phyloP scores from a whole-genome alignment of 768 basidiomycete genomes.

The Hericium erinaceus region DNA sequence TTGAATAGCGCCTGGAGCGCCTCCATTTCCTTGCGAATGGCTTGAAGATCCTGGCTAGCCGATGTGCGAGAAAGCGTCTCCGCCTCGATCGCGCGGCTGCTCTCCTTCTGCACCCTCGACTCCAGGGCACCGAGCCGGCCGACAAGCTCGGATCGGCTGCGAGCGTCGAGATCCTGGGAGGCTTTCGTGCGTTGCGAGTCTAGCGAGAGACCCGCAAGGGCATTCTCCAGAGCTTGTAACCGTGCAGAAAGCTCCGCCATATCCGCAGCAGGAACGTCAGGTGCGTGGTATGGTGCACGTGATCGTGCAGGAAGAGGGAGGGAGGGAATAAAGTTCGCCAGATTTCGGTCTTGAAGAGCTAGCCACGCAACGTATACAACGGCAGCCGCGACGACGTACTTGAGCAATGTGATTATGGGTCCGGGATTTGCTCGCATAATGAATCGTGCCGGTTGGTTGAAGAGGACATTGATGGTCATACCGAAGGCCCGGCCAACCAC shows the following conservation, averaged over 20 bases:
- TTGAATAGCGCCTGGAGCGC: slow-evolving; percentile 6
- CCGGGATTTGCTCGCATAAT: slow-evolving; percentile 24
- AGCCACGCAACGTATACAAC: slow-evolving; percentile 38
- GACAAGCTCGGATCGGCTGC: slow-evolving; percentile 40
- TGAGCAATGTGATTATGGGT: slow-evolving; percentile 26
- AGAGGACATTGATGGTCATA: slow-evolving; percentile 34
- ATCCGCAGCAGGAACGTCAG: slow-evolving; percentile 53
- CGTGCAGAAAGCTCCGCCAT: slow-evolving; percentile 57
- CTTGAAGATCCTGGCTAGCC: slow-evolving; percentile 20
- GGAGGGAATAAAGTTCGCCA: slow-evolving; percentile 11
- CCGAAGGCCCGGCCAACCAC: slow-evolving; percentile 34
- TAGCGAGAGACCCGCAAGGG: slow-evolving; percentile 47
- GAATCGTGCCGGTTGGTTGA: slow-evolving; percentile 40
- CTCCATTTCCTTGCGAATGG: slow-evolving; percentile 13
- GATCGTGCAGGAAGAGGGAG: slow-evolving; percentile 18
- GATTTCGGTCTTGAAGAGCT: slow-evolving; percentile 25
- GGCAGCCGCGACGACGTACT: slow-evolving; percentile 33
- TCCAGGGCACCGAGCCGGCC: slow-evolving; percentile 51
- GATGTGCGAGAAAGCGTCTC: slow-evolving; percentile 34
- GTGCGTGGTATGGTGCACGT: slow-evolving; percentile 35
- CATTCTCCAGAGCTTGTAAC: slow-evolving; percentile 53
- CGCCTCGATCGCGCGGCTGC: slow-evolving; percentile 38
- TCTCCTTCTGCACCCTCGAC: slow-evolving; percentile 39
- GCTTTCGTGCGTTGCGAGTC: slow-evolving; percentile 43
- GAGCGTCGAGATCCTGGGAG: slow-evolving; percentile 44